Base-by-base conservation (phyloP, 2,329 filamentous ascomycete genomes). In the Curvularia hawaiiensis region DNA sequence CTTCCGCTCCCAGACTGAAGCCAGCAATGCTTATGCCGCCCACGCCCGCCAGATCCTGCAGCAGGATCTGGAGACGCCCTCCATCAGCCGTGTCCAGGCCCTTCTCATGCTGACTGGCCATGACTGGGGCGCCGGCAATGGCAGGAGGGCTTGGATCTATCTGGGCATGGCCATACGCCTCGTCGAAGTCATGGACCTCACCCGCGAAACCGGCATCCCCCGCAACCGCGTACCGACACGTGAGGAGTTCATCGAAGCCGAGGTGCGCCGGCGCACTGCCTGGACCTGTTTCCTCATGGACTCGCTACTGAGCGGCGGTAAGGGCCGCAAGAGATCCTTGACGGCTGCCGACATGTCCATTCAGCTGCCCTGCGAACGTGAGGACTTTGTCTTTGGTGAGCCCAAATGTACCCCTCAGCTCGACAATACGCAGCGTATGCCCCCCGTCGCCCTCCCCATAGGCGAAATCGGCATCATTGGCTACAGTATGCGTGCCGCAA, bases 101-200 rank as follows among this genome's bases (percentile, higher is more conserved):
- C 65, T 78, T 47, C 62, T 80, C 50, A 76, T 81, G 70, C 57
- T 81, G 22, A 79, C 79, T 0, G 78, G 77, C n/a, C 77, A 80
- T 52, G 77, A 79, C 54, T 81, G 79, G 77, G 77, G 72, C 56
- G 81, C 78, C 52, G 80, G 77, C 58, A 79, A 78, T 39, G 76
- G 76, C 2, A 64, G 74, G 22, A 60, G 75, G 39, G 76, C 76
- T 0, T 78, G 76, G 76, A 78, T 78, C 50, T 77, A 77, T 43
- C 70, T 78, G 39, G 76, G 76, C 57, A 78, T 77, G 73, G 76
- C 76, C 22, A 76, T 78, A 14, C 67, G 76, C 7, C 72, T 78
- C 45, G 75, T 75, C 50, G 74, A 78, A 60, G 73, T 77, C 60
- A 75, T 78, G 71, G 75, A 75, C 54, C 66, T 78, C 38, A 76